A percentile compares a stretch with the other conserved stretches of the same genome.
Conservation (phyloP, 306 rosid species). For the Quillaja saponaria region DNA sequence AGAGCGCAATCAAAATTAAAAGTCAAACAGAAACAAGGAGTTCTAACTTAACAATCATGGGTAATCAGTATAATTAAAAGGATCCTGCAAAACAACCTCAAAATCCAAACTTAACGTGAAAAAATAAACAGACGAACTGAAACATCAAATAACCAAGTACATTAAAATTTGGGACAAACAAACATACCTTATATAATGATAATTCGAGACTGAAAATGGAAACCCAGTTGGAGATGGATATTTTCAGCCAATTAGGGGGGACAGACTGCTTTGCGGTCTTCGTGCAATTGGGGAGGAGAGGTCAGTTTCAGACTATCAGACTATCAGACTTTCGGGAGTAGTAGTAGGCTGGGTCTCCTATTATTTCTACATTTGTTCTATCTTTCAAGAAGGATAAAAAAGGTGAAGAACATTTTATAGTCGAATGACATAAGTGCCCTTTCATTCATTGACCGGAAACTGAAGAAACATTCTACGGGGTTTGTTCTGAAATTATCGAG, state of each 20-base stretch:
- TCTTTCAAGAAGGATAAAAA: background rate
- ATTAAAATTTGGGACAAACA: background rate
- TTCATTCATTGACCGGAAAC: slow-evolving; percentile 21
- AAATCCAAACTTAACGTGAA: slow-evolving; percentile 2
- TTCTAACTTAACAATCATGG: slow-evolving; percentile 1
- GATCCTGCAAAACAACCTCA: too few species aligned
- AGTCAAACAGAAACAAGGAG: background rate
- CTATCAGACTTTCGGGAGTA: background rate
- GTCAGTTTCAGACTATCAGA: slow-evolving; percentile 25
- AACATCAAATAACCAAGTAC: background rate
- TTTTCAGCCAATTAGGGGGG: background rate
- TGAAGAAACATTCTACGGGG: too few species aligned
- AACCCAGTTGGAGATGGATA: slow-evolving; percentile 10
- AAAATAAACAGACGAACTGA: background rate
- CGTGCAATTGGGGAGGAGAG: slow-evolving; percentile 15
- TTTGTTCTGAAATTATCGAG: too few species aligned
- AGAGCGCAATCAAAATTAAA: background rate
- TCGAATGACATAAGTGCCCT: slow-evolving; percentile 28
- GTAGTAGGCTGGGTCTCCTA: slow-evolving; percentile 4
- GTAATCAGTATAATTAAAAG: slow-evolving; percentile 5
- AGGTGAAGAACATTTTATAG: background rate
- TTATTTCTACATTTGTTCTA: background rate
- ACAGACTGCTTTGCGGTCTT: slow-evolving; percentile 7
- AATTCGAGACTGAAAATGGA: slow-evolving; percentile 10
- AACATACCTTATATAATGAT: slow-evolving; percentile 7